Evolutionary conservation across 305 asterid species (phyloP), one percentile per base, ranked within the genome.

Genomic region (Fraxinus sp.): DNA sequence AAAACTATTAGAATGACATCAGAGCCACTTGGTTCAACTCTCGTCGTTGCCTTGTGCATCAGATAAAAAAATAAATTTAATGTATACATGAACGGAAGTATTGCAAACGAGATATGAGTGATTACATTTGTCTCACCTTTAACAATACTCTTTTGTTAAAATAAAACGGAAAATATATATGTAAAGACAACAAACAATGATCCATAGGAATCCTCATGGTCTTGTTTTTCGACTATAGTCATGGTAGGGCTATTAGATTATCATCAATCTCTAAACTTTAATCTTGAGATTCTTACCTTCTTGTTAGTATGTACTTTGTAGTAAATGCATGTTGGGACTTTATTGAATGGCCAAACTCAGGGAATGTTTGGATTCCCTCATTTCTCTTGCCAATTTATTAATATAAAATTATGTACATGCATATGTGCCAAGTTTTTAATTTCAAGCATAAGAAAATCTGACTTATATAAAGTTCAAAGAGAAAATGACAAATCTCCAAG

Each of bases 301-400:
- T 83, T 57, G 18, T 57, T 18, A n/a, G 68, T 57, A 1, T 7
- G 68, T 57, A 52, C 41, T 64, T 83, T 81, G 80, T 66, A 44
- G 32, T 14, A 32, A 18, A n/a, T 68, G n/a, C 76, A 11, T 10
- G 78, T 83, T 82, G 85, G 85, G 84, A 73, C 74, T 85, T 81
- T 89, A 41, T 83, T 70, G 89, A 83, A 88, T 87, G 89, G 84
- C 83, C 78, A 78, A 89, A 83, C 86, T 82, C 86, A 84, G 84
- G 75, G 89, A 84, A 89, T 87, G 89, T 88, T 85, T 26, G 85
- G 89, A 85, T 88, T 85, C 90, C 86, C 82, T 83, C 77, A 22
- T 22, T 26, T 62, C 32, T 79, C 79, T 78, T 79, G 41, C 39
- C 52, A 14, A 4, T 68, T 74, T 35, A 22, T 62, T 0, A 62